A percentile compares a stretch with the other conserved stretches of the same genome.
Conservation (phyloP, 352 stramenopile species). For the Globisporangium megalacanthum region DNA sequence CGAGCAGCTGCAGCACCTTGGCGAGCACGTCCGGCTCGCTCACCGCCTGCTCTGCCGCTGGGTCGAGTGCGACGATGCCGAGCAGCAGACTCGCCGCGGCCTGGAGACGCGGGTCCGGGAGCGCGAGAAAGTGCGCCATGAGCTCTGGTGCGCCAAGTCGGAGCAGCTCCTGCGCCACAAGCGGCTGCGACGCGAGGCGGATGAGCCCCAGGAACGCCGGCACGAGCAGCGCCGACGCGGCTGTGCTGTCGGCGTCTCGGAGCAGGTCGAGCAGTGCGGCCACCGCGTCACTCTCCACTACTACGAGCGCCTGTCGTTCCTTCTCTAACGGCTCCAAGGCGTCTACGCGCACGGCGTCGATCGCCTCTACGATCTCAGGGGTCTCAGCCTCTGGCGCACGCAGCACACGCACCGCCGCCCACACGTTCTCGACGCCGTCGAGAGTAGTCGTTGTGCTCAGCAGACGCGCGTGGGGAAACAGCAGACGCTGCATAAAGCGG, state of each 20-base stretch:
- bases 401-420: constrained; percentile 25
- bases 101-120: constrained; percentile 52
- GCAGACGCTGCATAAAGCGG: not conserved
- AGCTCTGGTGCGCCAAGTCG: constrained; percentile 36
- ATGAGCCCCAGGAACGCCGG: constrained; percentile 65
- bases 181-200: constrained; percentile 39
- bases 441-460: constrained; percentile 2
- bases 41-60: constrained; percentile 20
- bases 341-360: constrained; percentile 26
- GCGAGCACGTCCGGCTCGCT: constrained; percentile 32
- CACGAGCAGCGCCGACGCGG: constrained; percentile 47
- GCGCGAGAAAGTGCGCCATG: constrained; percentile 35
- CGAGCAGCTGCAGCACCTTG: constrained; percentile 35
- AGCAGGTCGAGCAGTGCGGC: constrained; percentile 40
- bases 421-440: not conserved
- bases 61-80: constrained; percentile 57
- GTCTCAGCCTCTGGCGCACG: constrained; percentile 30
- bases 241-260: constrained; percentile 38
- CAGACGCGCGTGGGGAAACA: not conserved
- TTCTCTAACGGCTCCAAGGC: constrained; percentile 20
- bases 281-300: constrained; percentile 53
- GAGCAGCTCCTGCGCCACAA: constrained; percentile 51
- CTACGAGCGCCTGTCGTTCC: constrained; percentile 38
- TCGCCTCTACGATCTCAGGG: constrained; percentile 26
- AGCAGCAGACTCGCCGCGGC: constrained; percentile 54